Percentiles rank a stretch among this genome's conserved stretches.
These are phyloP conservation scores for Tylopilus cervinicoccineus DNA, from an alignment of 768 basidiomycete species.

Conservation along the genomic window DNA sequence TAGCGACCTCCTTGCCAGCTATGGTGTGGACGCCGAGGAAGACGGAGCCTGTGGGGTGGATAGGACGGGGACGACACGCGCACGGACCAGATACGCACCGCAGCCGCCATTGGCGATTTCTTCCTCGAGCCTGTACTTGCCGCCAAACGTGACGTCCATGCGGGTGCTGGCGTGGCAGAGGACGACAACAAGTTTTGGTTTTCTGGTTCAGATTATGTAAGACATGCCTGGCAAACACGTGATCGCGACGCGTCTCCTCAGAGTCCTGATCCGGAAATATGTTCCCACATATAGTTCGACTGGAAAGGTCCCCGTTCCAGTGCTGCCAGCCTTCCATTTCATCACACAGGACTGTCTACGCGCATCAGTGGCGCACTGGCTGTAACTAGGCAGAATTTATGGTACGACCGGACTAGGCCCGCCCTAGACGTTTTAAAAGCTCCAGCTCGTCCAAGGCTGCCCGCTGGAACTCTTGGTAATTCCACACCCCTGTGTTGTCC, in stretches of 20 bases:
- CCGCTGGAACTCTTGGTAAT: constrained; percentile 29
- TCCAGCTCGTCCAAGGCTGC: constrained; percentile 23
- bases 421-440: constrained; percentile 18
- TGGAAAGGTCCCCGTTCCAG: constrained; percentile 1
- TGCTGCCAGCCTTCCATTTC: background rate
- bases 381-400: background rate
- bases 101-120: constrained; percentile 81
- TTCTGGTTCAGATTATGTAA: constrained; percentile 26
- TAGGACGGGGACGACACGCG: constrained; percentile 8
- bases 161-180: constrained; percentile 15
- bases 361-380: background rate
- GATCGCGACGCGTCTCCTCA: constrained; percentile 25
- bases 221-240: constrained; percentile 21
- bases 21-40: constrained; percentile 76
- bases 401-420: constrained; percentile 4
- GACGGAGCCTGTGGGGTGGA: constrained; percentile 53
- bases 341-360: background rate
- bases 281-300: background rate
- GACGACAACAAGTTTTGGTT: constrained; percentile 5
- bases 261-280: background rate
- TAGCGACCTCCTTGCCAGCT: constrained; percentile 81
- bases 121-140: constrained; percentile 74
- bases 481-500: constrained; percentile 23
- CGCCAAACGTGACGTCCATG: constrained; percentile 54
- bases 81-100: constrained; percentile 58